Base-by-base conservation (phyloP, 208 protist genomes). In the Acanthamoeba rhysodes region DNA sequence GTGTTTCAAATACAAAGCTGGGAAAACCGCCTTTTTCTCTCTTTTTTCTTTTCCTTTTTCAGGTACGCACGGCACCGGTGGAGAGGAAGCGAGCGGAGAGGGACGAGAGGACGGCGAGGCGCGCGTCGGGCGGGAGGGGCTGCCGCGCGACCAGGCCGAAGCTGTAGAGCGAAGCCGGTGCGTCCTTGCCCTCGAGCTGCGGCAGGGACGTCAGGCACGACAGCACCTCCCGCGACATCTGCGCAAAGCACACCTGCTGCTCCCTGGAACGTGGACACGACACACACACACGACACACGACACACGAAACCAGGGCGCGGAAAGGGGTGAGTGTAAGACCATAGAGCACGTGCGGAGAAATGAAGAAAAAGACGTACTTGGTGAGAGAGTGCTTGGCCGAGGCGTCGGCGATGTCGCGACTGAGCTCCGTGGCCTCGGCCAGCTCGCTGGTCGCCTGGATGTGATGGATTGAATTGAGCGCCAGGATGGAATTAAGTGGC, bases 211-310 rank as follows among this genome's bases (percentile, higher is more conserved):
- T 70, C 27, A 70, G 64, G 64, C 27, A n/a, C 64, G 64, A n/a
- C n/a, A 70, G 16, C n/a, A 70, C 64, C 64, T 70, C 64, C n/a
- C 64, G 64, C 64, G 64, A 70, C 64, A 70, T 70, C 64, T 70
- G 64, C n/a, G 64, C 64, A 2, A 70, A 34, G 64, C 64, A 70
- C 64, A 70, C 64, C 64, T 70, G 27, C 64, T 70, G 64, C 64
- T 70, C 27, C 64, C 64, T 70, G 55, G 55, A 20, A 20, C 10
- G 57, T 62, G 18, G 16, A 24, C 18, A 3, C 8, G n/a, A n/a
- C n/a, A 57, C 14, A 14, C 50, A 57, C 50, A 57, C 50, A 57
- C 50, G 50, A 57, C 50, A 57, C 50, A 57, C 50, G 50, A 57
- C 57, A 22, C 57, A 70, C 29, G n/a, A 4, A 70, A n/a, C n/a